Evolutionary conservation across 495 filamentous ascomycete genomes (phyloP).

Genomic region (Xylaria flabelliformis): DNA sequence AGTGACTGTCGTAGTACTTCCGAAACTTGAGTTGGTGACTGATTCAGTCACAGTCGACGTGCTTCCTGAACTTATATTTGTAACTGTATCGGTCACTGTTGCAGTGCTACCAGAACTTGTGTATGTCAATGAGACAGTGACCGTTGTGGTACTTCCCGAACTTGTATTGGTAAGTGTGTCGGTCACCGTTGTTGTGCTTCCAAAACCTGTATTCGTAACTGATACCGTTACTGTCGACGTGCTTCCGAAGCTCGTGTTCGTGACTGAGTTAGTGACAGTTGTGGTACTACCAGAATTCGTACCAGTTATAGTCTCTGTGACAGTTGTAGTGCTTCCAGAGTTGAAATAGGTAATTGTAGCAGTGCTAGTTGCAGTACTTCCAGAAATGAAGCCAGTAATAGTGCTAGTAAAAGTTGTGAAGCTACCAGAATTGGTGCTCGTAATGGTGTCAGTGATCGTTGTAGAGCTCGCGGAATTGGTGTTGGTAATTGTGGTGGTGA

Average conservation of each 20-base stretch:
- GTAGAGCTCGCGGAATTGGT: not conserved
- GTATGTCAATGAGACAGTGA: not conserved
- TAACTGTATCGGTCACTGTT: conserved; percentile 24
- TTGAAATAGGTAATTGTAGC: conserved; percentile 16
- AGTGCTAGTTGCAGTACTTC: conserved; percentile 26
- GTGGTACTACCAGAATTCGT: conserved; percentile 17
- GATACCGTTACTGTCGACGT: conserved; percentile 21
- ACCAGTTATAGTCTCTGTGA: conserved; percentile 21
- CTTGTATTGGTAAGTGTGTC: not conserved
- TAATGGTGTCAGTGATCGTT: conserved; percentile 8
- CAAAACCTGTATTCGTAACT: conserved; percentile 23
- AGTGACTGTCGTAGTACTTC: conserved; percentile 10
- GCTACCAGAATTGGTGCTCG: not conserved
- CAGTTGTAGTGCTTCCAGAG: conserved; percentile 12
- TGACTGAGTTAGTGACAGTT: not conserved
- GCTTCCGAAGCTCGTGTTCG: conserved; percentile 23
- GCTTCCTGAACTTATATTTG: too few relatives aligned
- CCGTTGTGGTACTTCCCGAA: not conserved
- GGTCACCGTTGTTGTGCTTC: conserved; percentile 24
- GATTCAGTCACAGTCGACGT: not conserved
- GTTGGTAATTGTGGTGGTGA: conserved; percentile 24
- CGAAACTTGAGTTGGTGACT: not conserved
- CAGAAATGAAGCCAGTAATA: not conserved
- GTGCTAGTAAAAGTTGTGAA: conserved; percentile 17
- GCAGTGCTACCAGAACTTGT: not conserved